Conservation (phyloP, 208 protist species). For the Leishmania tropica region DNA sequence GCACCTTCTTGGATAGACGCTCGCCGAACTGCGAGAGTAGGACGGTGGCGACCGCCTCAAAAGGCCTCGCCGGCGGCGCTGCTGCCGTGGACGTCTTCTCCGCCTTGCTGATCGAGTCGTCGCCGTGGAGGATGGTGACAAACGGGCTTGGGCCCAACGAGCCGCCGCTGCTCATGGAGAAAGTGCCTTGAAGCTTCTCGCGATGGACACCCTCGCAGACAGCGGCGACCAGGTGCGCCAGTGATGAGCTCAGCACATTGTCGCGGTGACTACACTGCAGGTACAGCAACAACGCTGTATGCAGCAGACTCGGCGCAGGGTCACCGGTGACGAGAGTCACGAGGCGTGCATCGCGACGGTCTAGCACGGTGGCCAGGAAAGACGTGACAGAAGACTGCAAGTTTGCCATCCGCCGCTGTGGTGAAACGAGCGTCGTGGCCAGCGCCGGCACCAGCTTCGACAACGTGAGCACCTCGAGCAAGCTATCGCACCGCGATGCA, state of each 20-base stretch:
- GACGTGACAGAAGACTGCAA: conserved; percentile 57
- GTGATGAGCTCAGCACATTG: conserved; percentile 57
- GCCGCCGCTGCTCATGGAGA: not conserved
- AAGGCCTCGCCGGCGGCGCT: conserved; percentile 10
- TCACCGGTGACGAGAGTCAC: conserved; percentile 19
- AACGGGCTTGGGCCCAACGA: conserved; percentile 20
- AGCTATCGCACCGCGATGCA: conserved; percentile 21
- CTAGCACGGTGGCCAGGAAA: conserved; percentile 41
- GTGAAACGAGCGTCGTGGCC: conserved; percentile 14
- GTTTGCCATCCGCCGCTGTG: conserved; percentile 43
- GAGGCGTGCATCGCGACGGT: conserved; percentile 22
- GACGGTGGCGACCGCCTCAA: conserved; percentile 24
- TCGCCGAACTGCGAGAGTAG: conserved; percentile 41
- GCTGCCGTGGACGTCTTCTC: conserved; percentile 11
- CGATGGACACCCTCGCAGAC: conserved; percentile 52
- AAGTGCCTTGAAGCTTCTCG: conserved; percentile 39
- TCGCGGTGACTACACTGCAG: conserved; percentile 41
- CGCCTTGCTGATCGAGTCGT: conserved; percentile 36
- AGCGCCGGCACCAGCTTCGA: conserved; percentile 33
- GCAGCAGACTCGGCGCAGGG: conserved; percentile 27
- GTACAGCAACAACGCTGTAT: conserved; percentile 44
- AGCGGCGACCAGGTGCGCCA: conserved; percentile 49
- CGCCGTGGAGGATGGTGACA: conserved; percentile 22
- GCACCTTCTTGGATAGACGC: conserved; percentile 25
- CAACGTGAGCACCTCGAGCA: conserved; percentile 32